These are phyloP conservation scores for Globisporangium mamillatum DNA, from an alignment of 352 stramenopile species.

Conservation along the genomic window DNA sequence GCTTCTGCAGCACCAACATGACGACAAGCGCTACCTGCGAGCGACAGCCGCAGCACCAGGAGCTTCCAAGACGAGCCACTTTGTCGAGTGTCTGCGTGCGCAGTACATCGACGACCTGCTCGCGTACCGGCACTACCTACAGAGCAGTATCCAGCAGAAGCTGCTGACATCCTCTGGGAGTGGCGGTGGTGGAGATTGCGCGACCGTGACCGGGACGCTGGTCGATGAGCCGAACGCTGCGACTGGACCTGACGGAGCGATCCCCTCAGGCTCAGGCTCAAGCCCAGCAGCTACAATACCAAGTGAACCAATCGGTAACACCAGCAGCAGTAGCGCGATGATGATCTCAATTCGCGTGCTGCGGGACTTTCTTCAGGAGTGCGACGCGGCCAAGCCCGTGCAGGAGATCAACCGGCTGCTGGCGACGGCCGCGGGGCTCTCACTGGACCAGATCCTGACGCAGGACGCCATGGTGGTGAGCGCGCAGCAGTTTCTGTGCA, in stretches of 20 bases:
- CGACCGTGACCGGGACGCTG: background rate
- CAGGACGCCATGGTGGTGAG: slow-evolving; percentile 60
- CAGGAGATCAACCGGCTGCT: slow-evolving; percentile 48
- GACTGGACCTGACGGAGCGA: background rate
- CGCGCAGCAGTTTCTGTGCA: slow-evolving; percentile 32
- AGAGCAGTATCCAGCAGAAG: slow-evolving; percentile 30
- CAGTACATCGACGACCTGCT: slow-evolving; percentile 68
- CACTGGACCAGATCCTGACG: slow-evolving; percentile 49
- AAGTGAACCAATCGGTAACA: background rate
- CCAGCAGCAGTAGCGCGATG: slow-evolving; percentile 23
- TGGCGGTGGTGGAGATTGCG: background rate
- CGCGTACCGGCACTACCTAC: slow-evolving; percentile 40
- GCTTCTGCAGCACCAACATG: slow-evolving; percentile 25
- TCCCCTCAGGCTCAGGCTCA: background rate
- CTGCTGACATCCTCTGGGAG: slow-evolving; percentile 8
- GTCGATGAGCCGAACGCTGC: background rate
- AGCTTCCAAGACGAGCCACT: slow-evolving; percentile 11
- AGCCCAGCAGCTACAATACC: background rate
- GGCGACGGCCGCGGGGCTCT: slow-evolving; percentile 29
- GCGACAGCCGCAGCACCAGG: background rate
- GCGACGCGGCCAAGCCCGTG: slow-evolving; percentile 52
- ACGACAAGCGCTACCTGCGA: slow-evolving; percentile 13
- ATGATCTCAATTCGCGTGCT: slow-evolving; percentile 49
- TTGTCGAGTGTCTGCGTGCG: slow-evolving; percentile 42
- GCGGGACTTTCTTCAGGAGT: slow-evolving; percentile 39